These are phyloP conservation scores for Penicillium sp. DNA, from an alignment of 2,329 filamentous ascomycete genomes.

Conservation along the genomic window DNA sequence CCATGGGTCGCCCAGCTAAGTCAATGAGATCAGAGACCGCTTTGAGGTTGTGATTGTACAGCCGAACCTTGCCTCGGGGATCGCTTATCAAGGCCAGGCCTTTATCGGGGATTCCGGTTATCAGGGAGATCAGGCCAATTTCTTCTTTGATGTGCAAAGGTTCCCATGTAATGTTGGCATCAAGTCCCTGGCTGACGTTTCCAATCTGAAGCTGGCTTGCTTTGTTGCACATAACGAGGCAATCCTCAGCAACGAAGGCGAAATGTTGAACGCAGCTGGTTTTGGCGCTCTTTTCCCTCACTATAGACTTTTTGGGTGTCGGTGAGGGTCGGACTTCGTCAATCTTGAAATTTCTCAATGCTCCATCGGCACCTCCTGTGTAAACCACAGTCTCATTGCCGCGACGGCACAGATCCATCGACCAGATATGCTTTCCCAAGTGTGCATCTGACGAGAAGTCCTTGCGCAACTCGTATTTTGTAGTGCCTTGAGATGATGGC, in stretches of 20 bases:
- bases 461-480: slow-evolving; percentile 36
- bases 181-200: slow-evolving; percentile 4
- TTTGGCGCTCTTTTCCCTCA: slow-evolving; percentile 2
- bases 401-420: slow-evolving; percentile 51
- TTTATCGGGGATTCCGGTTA: slow-evolving; percentile 29
- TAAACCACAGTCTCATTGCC: slow-evolving; percentile 50
- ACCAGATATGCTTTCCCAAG: slow-evolving; percentile 89
- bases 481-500: slow-evolving; percentile 4
- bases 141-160: slow-evolving; percentile 30
- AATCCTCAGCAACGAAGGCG: slow-evolving; percentile 35
- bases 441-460: slow-evolving; percentile 64
- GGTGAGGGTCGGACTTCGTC: slow-evolving; percentile 9
- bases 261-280: slow-evolving; percentile 28
- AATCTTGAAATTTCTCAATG: slow-evolving; percentile 44
- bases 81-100: slow-evolving; percentile 38
- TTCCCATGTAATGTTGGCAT: slow-evolving; percentile 27
- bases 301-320: background rate
- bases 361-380: slow-evolving; percentile 84
- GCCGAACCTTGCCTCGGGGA: slow-evolving; percentile 31
- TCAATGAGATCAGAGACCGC: slow-evolving; percentile 28
- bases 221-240: slow-evolving; percentile 32
- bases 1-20: slow-evolving; percentile 29
- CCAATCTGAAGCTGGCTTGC: slow-evolving; percentile 36
- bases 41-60: slow-evolving; percentile 36
- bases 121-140: slow-evolving; percentile 29